These are phyloP conservation scores for Ogataea trehalophila DNA, from an alignment of 805 yeast species.

Conservation along the genomic window DNA sequence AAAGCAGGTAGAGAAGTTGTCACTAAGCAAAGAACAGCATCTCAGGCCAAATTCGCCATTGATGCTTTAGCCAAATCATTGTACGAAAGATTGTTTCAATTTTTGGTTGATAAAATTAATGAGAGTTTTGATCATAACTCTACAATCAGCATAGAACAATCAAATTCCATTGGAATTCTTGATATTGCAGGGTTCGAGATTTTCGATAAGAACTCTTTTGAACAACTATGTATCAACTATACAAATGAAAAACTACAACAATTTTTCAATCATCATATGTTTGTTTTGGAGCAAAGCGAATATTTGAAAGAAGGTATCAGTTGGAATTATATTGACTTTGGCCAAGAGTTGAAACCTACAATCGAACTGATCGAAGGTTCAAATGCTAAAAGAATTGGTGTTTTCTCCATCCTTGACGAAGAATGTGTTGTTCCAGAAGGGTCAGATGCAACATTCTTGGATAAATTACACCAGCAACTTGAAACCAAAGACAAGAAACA, in stretches of 20 bases:
- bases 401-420: conserved; percentile 84
- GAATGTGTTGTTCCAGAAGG: conserved; percentile 94
- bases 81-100: conserved; percentile 79
- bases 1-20: conserved; percentile 89
- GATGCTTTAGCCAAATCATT: conserved; percentile 86
- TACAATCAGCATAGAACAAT: conserved; percentile 20
- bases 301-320: conserved; percentile 54
- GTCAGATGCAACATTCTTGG: conserved; percentile 75
- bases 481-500: conserved; percentile 33
- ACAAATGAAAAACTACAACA: conserved; percentile 59
- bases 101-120: conserved; percentile 72
- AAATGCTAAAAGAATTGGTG: conserved; percentile 58
- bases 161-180: conserved; percentile 49
- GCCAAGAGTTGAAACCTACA: conserved; percentile 90
- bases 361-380: conserved; percentile 81
- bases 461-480: conserved; percentile 68
- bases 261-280: conserved; percentile 58
- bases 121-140: conserved; percentile 40
- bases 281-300: conserved; percentile 56
- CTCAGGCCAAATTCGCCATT: conserved; percentile 73
- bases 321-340: conserved; percentile 85
- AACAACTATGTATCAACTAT: conserved; percentile 56
- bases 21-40: conserved; percentile 69
- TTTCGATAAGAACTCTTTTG: conserved; percentile 52
- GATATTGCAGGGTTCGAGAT: conserved; percentile 64